phyloP scores from a whole-genome alignment of 768 basidiomycete species.

The Boletus insuetus region DNA sequence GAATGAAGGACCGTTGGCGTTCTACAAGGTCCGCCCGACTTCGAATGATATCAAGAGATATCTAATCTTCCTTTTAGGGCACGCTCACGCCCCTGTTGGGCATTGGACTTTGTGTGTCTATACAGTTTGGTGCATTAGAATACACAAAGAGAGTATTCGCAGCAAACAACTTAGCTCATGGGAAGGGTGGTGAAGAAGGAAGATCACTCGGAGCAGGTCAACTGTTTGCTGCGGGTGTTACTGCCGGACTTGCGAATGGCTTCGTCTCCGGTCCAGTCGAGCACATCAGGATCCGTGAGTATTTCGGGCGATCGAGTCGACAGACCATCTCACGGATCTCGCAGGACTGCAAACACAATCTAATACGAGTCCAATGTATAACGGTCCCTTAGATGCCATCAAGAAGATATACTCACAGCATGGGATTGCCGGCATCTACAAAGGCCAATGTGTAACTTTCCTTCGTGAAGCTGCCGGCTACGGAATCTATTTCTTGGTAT shows the following conservation, averaged over 20 bases:
- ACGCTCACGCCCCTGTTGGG: conserved; percentile 88
- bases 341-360: conserved; percentile 91
- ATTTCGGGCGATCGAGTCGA: background rate
- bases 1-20: conserved; percentile 89
- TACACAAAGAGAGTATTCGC: conserved; percentile 80
- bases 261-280: conserved; percentile 95
- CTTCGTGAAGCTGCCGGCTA: conserved; percentile 81
- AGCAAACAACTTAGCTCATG: conserved; percentile 52
- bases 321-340: conserved; percentile 3
- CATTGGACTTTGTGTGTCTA: conserved; percentile 93
- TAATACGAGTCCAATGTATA: conserved; percentile 68
- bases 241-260: conserved; percentile 88
- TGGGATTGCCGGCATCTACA: conserved; percentile 85
- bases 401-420: conserved; percentile 74
- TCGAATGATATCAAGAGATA: background rate
- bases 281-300: conserved; percentile 79
- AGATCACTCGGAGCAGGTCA: conserved; percentile 58
- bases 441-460: conserved; percentile 89
- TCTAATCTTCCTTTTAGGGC: conserved; percentile 49
- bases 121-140: conserved; percentile 92
- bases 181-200: conserved; percentile 66
- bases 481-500: conserved; percentile 86
- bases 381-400: conserved; percentile 85
- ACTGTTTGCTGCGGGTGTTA: conserved; percentile 72
- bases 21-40: conserved; percentile 73